These are phyloP conservation scores for Marchantia paleacea DNA, from an alignment of 225 moss, liverwort and hornwort genomes.

Conservation along the genomic window DNA sequence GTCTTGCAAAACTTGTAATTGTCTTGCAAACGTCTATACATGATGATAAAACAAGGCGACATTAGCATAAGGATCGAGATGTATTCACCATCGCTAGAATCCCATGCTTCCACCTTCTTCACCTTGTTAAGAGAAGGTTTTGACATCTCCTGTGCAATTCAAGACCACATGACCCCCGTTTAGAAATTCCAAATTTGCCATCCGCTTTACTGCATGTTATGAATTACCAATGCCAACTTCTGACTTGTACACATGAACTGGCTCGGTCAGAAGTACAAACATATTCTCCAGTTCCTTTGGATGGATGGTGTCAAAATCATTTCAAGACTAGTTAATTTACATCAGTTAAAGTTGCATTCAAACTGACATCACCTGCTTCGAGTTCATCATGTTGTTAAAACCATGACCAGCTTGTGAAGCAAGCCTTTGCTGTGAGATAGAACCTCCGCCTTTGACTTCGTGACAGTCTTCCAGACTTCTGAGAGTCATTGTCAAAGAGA, in stretches of 20 bases:
- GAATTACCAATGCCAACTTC: no score
- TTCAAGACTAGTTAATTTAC: neutral
- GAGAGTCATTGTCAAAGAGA: neutral
- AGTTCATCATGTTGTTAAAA: constrained; percentile 13
- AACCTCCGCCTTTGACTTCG: constrained; percentile 10
- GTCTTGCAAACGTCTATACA: neutral
- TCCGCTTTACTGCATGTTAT: neutral
- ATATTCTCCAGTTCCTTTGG: neutral
- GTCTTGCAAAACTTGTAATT: no score
- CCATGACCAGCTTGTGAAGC: constrained; percentile 20
- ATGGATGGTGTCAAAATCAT: neutral
- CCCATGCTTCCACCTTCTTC: constrained; percentile 45
- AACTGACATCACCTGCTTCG: constrained; percentile 25
- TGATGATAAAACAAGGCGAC: neutral
- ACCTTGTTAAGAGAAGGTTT: constrained; percentile 38
- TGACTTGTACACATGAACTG: no score
- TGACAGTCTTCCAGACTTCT: constrained; percentile 25
- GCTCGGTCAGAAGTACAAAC: neutral
- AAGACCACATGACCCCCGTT: neutral
- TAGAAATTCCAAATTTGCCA: neutral
- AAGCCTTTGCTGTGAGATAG: constrained; percentile 17
- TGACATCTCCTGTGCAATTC: constrained; percentile 20
- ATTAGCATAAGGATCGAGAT: neutral
- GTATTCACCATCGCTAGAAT: constrained; percentile 31
- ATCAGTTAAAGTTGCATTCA: neutral